These are phyloP conservation scores for Carpinus fangiana DNA, from an alignment of 306 rosid species.

Conservation along the genomic window DNA sequence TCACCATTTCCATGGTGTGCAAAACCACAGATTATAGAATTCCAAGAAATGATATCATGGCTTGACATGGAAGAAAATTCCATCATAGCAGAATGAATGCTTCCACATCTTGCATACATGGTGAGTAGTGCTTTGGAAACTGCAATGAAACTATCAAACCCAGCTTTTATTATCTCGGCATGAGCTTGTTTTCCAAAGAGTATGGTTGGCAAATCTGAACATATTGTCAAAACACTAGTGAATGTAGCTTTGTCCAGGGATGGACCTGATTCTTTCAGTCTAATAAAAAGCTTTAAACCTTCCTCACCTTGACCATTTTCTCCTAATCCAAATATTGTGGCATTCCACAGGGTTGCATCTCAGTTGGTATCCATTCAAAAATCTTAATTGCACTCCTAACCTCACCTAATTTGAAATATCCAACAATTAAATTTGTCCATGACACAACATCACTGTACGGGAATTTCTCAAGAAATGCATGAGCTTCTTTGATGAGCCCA, in stretches of 20 bases:
- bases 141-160: slow-evolving; percentile 37
- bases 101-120: slow-evolving; percentile 66
- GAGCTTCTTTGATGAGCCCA: slow-evolving; percentile 43
- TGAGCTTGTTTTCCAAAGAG: slow-evolving; percentile 51
- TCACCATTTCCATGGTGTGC: slow-evolving; percentile 51
- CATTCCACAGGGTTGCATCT: slow-evolving; percentile 52
- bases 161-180: slow-evolving; percentile 33
- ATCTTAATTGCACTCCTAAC: slow-evolving; percentile 35
- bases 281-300: slow-evolving; percentile 46
- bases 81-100: slow-evolving; percentile 42
- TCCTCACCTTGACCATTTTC: slow-evolving; percentile 47
- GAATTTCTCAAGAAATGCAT: slow-evolving; percentile 42
- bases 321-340: slow-evolving; percentile 52
- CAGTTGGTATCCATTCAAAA: slow-evolving; percentile 35
- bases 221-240: slow-evolving; percentile 51
- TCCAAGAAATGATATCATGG: slow-evolving; percentile 52
- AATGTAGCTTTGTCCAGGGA: slow-evolving; percentile 44
- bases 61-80: slow-evolving; percentile 43
- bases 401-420: slow-evolving; percentile 44
- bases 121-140: slow-evolving; percentile 53
- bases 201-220: slow-evolving; percentile 44
- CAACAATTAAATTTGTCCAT: slow-evolving; percentile 53
- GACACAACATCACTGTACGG: slow-evolving; percentile 46
- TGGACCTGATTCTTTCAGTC: slow-evolving; percentile 46
- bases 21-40: slow-evolving; percentile 51